phyloP scores from a whole-genome alignment of 306 rosid species.

The Quercus wislizeni region DNA sequence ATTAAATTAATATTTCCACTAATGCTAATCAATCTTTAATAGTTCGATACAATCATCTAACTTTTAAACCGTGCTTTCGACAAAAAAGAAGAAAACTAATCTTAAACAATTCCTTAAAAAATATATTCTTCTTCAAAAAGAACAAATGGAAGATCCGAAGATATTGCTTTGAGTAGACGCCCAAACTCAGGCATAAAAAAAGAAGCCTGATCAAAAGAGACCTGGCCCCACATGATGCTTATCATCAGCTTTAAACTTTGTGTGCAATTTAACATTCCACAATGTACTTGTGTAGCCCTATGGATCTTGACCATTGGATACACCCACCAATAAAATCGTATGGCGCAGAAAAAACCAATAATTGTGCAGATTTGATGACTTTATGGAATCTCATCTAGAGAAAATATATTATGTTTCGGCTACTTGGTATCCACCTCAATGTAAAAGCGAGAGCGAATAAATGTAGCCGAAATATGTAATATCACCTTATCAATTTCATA shows the following conservation, averaged over 20 bases:
- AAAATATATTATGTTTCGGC: too few relatives aligned
- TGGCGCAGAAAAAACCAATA: not conserved
- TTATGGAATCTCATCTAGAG: too few relatives aligned
- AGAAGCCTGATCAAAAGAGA: conserved; percentile 1
- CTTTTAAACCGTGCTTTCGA: not conserved
- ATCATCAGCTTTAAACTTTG: conserved; percentile 24
- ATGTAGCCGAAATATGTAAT: too few relatives aligned
- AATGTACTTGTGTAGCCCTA: not conserved
- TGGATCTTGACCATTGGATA: not conserved
- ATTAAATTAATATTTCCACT: not conserved
- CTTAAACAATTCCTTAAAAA: not conserved
- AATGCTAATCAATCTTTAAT: not conserved
- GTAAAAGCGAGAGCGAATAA: too few relatives aligned
- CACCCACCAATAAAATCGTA: not conserved
- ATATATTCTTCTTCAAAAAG: not conserved
- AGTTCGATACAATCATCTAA: not conserved
- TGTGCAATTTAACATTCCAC: not conserved
- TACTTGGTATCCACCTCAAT: too few relatives aligned
- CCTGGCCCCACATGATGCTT: conserved; percentile 36
- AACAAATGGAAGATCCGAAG: not conserved
- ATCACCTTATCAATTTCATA: too few relatives aligned
- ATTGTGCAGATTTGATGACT: too few relatives aligned
- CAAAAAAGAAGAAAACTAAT: not conserved
- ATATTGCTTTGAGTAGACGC: not conserved
- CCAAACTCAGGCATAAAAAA: not conserved